Evolutionary conservation across 2,329 filamentous ascomycete genomes (phyloP).

Genomic region (Tricladium varicosporioides): DNA sequence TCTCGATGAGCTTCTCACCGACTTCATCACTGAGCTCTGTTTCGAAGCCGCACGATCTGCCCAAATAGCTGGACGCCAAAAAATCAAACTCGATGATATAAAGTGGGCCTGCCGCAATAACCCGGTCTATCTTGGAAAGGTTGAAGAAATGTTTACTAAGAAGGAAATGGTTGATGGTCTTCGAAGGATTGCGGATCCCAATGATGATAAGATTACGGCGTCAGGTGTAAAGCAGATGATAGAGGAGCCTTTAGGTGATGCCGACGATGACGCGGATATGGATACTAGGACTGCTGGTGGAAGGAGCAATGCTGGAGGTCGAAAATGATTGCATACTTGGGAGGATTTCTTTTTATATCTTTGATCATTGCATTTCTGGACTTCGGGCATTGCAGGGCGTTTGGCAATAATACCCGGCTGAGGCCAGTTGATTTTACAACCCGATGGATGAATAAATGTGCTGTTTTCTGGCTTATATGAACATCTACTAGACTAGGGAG

Average conservation of each 20-base stretch:
- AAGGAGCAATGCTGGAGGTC: slow-evolving; percentile 19
- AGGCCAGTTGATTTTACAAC: neutral
- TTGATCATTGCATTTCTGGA: slow-evolving; percentile 18
- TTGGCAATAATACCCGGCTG: slow-evolving; percentile 6
- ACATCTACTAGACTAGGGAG: too few relatives aligned
- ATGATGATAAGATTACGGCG: slow-evolving; percentile 61
- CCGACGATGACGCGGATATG: slow-evolving; percentile 49
- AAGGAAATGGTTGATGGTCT: slow-evolving; percentile 77
- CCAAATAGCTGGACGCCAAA: slow-evolving; percentile 83
- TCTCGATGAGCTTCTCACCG: slow-evolving; percentile 92
- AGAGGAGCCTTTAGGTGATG: slow-evolving; percentile 51
- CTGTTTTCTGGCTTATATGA: too few relatives aligned
- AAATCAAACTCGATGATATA: slow-evolving; percentile 98
- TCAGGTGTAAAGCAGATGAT: slow-evolving; percentile 41
- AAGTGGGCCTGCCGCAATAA: slow-evolving; percentile 90
- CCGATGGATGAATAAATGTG: too few relatives aligned
- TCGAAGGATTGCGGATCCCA: slow-evolving; percentile 74
- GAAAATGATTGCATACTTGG: slow-evolving; percentile 1
- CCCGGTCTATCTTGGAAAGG: slow-evolving; percentile 79
- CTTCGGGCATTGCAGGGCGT: neutral
- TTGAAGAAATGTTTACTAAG: slow-evolving; percentile 85
- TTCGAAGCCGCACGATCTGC: slow-evolving; percentile 86
- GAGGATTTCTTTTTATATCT: slow-evolving; percentile 20
- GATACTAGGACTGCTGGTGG: slow-evolving; percentile 25
- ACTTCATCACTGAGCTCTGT: slow-evolving; percentile 92